Percentiles rank a stretch among this genome's conserved stretches.
These are phyloP conservation scores for Cucumis melo DNA, from an alignment of 306 rosid genomes.

Conservation along the genomic window DNA sequence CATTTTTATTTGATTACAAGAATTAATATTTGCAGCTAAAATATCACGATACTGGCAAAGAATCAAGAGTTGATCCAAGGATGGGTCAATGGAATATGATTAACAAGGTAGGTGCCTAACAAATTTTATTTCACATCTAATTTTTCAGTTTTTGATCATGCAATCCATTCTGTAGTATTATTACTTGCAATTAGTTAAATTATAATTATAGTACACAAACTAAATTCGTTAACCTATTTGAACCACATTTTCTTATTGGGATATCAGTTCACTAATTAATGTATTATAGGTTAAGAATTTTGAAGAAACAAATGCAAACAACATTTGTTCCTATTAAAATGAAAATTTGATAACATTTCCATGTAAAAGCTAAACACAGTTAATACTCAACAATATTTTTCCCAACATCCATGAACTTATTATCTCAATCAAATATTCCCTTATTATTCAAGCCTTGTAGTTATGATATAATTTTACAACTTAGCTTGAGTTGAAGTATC, in stretches of 20 bases:
- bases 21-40: conserved; percentile 31
- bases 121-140: neutral
- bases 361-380: neutral
- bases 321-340: neutral
- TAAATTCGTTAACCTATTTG: too few relatives aligned
- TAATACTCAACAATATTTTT: neutral
- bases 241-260: neutral
- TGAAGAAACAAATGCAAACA: neutral
- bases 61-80: conserved; percentile 28
- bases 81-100: conserved; percentile 95
- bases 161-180: neutral
- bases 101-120: conserved; percentile 54
- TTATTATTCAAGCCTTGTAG: neutral
- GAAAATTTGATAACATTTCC: too few relatives aligned
- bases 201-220: too few relatives aligned
- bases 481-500: neutral
- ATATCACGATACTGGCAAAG: conserved; percentile 36
- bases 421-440: neutral
- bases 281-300: neutral
- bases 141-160: neutral
- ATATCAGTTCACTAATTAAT: neutral
- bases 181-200: too few relatives aligned
- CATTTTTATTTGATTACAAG: neutral
- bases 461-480: neutral
- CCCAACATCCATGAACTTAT: neutral